Evolutionary conservation across 2,329 filamentous ascomycete species (phyloP), one percentile per base, ranked within the genome.

Genomic region (Emergomyces pasteurianus): DNA sequence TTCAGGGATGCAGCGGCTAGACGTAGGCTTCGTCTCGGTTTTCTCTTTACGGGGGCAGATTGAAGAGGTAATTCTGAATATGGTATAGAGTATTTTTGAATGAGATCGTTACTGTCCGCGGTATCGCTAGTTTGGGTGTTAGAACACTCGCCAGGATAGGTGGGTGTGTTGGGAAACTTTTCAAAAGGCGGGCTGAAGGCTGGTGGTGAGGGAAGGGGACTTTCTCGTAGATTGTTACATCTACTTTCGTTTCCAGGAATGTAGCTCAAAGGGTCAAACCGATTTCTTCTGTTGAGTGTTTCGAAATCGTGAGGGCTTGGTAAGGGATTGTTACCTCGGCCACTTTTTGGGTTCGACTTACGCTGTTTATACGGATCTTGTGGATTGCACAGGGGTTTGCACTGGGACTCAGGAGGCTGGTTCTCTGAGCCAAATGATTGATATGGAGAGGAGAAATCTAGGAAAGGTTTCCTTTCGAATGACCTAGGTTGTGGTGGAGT

Each of bases 201-300:
- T 2, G 23, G 38, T 43, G 54, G 23, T 12, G 54, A 43, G n/a
- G 8, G 36, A 43, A 18, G 12, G 8, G 21, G 26, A 18, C 54
- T 10, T 38, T 23, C 18, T 18, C 14, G 34, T 55, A 7, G 12
- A 40, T 42, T 34, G 52, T 23, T 40, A 23, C 7, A 9, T 54
- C 43, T n/a, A 59, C 38, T 43, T 43, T 60, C 26, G n/a, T 28
- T 58, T 54, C 61, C 58, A 2, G 64, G 65, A 34, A 63, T 52
- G 42, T 63, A 66, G 43, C 64, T 63, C 21, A 66, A 59, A n/a
- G 65, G 64, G 28, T 66, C 59, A 38, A 60, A 65, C 36, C 40
- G 53, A 23, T 49, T 43, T 43, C 53, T 60, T 38, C 46, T 60
- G 34, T 58, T 63, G 34, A 60, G 28, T 31, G 65, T 66, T 50